Conservation (phyloP, 164 flowering plant species). For the Kalanchoe fedtschenkoi region DNA sequence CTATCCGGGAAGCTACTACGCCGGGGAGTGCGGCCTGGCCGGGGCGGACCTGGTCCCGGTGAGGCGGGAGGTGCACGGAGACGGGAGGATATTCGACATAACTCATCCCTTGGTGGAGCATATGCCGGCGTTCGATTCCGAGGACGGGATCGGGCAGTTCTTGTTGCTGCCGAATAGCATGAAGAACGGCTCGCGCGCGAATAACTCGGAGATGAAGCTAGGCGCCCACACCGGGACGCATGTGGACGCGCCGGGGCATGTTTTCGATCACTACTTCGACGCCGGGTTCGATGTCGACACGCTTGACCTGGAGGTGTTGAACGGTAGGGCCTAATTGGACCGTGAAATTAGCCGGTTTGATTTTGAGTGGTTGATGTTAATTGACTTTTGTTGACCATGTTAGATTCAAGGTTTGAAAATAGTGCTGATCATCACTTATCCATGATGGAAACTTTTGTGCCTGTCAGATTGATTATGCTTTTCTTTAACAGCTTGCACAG, state of each 20-base stretch:
- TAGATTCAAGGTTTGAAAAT: not conserved
- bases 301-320: constrained; percentile 69
- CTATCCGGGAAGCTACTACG: constrained; percentile 17
- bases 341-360: not conserved
- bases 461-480: not conserved
- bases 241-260: constrained; percentile 85
- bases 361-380: not conserved
- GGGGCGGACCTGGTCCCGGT: constrained; percentile 20
- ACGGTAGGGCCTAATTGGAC: constrained; percentile 28
- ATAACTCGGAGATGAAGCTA: constrained; percentile 65
- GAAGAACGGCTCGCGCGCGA: constrained; percentile 76
- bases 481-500: not conserved
- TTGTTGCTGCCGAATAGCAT: constrained; percentile 55
- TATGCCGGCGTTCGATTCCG: constrained; percentile 44
- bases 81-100: constrained; percentile 66
- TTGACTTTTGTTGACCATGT: not conserved
- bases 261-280: constrained; percentile 64
- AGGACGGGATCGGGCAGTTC: constrained; percentile 56
- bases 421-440: not conserved
- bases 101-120: constrained; percentile 40
- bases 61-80: constrained; percentile 48
- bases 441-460: not conserved
- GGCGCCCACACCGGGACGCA: constrained; percentile 85
- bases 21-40: constrained; percentile 12
- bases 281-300: constrained; percentile 88